Base-by-base conservation (phyloP, 345 rosid species). In the Rubroshorea leprosula region DNA sequence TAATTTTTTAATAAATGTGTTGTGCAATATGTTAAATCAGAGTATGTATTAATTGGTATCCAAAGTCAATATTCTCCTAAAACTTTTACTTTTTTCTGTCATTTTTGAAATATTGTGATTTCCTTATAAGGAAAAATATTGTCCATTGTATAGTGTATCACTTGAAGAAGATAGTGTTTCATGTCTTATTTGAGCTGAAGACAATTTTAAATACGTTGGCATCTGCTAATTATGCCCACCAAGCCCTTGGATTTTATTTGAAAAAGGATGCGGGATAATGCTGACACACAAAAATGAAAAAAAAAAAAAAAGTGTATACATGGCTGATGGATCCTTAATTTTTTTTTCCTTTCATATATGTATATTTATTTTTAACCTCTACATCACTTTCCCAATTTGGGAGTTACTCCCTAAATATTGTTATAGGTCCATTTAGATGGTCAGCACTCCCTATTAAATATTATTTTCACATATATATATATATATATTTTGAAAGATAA, bases 181-280 rank as follows among this genome's bases (percentile, higher is more conserved):
- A 44, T 44, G 47, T 44, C 47, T 44, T 44, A 44, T n/a, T 10
- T 44, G 47, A 44, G 18, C 47, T 44, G 10, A 44, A 44, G 47
- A 44, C 47, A 44, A 44, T 44, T 44, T n/a, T 44, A 44, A 44
- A 1, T 44, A 44, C 47, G 47, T 15, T 44, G 47, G 47, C 47
- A 10, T 44, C 47, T 10, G 47, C 14, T 10, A 44, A 44, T 44
- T 35, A n/a, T n/a, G 47, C 47, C 47, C 47, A 44, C 47, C 47
- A 44, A 44, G 47, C 47, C 47, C 14, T 44, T 44, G 17, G 47
- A 44, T 44, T 44, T 44, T 44, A 14, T 44, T 44, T n/a, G 47
- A n/a, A 44, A 44, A 14, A 13, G 14, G 47, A 44, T 44, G 6
- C 14, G 47, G 2, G 2, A 39, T 39, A 27, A 44, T 44, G 6